Percentiles rank a stretch among this genome's conserved stretches.
Conservation (phyloP, 257 asterid genomes). For the Sherardia arvensis region DNA sequence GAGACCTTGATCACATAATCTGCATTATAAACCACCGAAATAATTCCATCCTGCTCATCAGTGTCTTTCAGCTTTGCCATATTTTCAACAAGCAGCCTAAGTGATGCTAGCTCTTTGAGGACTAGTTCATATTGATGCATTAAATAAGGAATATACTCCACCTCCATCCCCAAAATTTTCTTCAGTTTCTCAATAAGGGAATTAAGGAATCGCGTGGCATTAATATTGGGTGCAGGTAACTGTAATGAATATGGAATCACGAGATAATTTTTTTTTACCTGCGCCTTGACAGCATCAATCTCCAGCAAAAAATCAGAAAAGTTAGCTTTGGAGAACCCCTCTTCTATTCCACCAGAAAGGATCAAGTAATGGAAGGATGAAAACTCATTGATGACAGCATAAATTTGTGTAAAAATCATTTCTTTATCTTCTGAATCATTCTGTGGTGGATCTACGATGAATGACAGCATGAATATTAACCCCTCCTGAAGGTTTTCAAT, state of each 20-base stretch:
- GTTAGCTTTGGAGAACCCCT: background rate
- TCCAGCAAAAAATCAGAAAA: background rate
- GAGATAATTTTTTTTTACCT: background rate
- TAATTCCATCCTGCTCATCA: background rate
- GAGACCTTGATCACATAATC: too few relatives aligned
- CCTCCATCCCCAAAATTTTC: background rate
- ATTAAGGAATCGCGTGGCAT: background rate
- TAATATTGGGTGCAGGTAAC: background rate
- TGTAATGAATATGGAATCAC: background rate
- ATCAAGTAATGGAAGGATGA: background rate
- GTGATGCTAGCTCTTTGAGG: background rate
- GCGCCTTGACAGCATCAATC: background rate
- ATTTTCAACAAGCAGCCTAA: background rate
- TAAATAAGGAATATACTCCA: background rate
- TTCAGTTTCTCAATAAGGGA: background rate
- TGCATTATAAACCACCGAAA: too few relatives aligned
- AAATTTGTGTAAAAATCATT: background rate
- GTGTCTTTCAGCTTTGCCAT: background rate
- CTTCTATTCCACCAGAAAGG: background rate
- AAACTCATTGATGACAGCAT: background rate
- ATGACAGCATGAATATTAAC: background rate
- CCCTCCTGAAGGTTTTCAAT: background rate
- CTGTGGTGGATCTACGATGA: background rate
- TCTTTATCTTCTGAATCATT: background rate
- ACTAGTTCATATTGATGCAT: background rate